phyloP scores from a whole-genome alignment of 2,329 filamentous ascomycete species.

The Daldinia sp. region DNA sequence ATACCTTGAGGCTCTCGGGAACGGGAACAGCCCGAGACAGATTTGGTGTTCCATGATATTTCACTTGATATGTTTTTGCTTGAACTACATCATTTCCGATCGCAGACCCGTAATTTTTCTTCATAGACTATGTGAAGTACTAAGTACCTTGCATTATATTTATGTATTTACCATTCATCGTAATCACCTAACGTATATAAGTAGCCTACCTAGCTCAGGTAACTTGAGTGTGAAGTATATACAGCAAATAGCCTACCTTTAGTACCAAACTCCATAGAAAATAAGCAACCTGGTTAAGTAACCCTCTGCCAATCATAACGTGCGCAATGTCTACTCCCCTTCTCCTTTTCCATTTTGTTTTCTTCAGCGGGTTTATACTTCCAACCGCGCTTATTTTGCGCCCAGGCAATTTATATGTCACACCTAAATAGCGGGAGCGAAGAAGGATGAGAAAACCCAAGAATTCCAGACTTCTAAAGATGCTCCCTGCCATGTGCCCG shows the following conservation, averaged over 20 bases:
- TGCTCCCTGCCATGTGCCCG: not conserved
- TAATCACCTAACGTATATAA: not conserved
- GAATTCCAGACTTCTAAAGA: not conserved
- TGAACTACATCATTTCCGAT: not conserved
- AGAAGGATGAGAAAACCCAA: not conserved
- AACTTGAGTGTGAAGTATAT: not conserved
- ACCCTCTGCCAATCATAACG: not conserved
- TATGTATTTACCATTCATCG: not conserved
- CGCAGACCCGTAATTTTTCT: not conserved
- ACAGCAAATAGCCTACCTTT: not conserved
- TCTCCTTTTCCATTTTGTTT: not conserved
- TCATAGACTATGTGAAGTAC: not conserved
- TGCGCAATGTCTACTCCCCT: not conserved
- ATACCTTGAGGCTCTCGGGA: constrained; percentile 34
- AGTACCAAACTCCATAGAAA: not conserved
- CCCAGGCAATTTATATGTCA: not conserved
- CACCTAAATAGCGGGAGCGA: not conserved
- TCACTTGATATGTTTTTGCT: not conserved
- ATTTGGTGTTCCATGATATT: constrained; percentile 18
- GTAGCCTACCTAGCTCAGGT: not conserved
- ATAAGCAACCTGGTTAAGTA: not conserved
- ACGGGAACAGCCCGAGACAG: constrained; percentile 32
- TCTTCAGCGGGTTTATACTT: not conserved
- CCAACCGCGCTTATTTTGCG: not conserved
- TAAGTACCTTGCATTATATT: not conserved